Base-by-base conservation (phyloP, 2,329 filamentous ascomycete species). In the Xylaria sp. region DNA sequence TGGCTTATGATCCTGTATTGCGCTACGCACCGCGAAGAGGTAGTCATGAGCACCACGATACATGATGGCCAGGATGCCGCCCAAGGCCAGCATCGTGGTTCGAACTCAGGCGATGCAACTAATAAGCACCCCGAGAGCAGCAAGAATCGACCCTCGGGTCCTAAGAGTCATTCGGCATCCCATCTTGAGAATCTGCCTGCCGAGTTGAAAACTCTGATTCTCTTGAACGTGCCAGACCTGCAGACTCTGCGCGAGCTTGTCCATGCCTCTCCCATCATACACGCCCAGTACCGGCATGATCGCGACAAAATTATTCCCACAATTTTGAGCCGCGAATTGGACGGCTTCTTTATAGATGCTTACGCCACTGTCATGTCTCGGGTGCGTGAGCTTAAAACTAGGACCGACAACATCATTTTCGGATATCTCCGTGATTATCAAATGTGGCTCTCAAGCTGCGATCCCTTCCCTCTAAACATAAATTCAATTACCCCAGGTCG, bases 301-400 rank as follows among this genome's bases (percentile, higher is more conserved):
- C 66, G 69, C 35, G 8, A 67, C 38, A 38, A 2, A 11, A 66
- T 71, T n/a, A 63, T 71, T 56, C 42, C 43, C 11, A 46, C 57
- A 1, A 67, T 59, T 23, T n/a, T 70, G 31, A 43, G 46, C 25
- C 63, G 63, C 23, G 68, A 70, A 21, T 17, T 71, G 1, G 61
- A 70, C 38, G 66, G 62, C 7, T 65, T 62, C 31, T 17, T 66
- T 35, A 6, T 66, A 19, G 69, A 71, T 9, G 69, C 70, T 17
- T 69, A 60, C 33, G 70, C 62, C 28, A 63, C n/a, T 37, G 12
- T 47, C 1, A 64, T 52, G 58, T 69, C 67, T 54, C 69, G 62
- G 4, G 57, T 33, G 17, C 11, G 43, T n/a, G 49, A 62, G 19
- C n/a, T 70, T 11, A 49, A 60, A 3, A 8, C 23, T 3, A 53